phyloP scores from a whole-genome alignment of 768 basidiomycete species.

The Tephrocybe sp. region DNA sequence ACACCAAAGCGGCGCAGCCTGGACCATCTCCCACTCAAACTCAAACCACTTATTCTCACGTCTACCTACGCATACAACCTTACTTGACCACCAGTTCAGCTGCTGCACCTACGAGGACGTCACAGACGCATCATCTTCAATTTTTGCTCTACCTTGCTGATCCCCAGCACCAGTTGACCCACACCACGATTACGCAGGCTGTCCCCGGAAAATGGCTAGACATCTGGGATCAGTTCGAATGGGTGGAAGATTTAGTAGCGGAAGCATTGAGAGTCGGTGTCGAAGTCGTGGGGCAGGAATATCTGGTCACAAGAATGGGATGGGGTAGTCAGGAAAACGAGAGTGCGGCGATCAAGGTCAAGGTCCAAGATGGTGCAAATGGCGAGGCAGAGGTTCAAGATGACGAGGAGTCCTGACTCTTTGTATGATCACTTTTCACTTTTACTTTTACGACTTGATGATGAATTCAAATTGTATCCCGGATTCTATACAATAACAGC shows the following conservation, averaged over 20 bases:
- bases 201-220: conserved; percentile 86
- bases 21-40: conserved; percentile 34
- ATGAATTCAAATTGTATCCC: conserved; percentile 9
- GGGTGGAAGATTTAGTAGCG: conserved; percentile 95
- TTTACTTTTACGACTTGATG: conserved; percentile 5
- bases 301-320: conserved; percentile 83
- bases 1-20: conserved; percentile 36
- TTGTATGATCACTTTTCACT: conserved; percentile 23
- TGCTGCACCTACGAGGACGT: conserved; percentile 30
- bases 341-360: conserved; percentile 18
- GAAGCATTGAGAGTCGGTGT: conserved; percentile 83
- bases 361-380: conserved; percentile 11
- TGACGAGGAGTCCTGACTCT: conserved; percentile 32
- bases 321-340: conserved; percentile 46
- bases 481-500: not conserved
- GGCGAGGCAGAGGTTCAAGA: conserved; percentile 17
- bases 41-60: conserved; percentile 82
- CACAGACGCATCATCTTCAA: conserved; percentile 52
- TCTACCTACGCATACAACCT: conserved; percentile 94
- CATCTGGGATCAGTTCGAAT: conserved; percentile 88
- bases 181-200: conserved; percentile 80
- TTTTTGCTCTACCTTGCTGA: conserved; percentile 76
- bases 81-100: conserved; percentile 49
- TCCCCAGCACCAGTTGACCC: conserved; percentile 74
- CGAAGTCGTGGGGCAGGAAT: conserved; percentile 92